These are phyloP conservation scores for Anthoceros angustus DNA, from an alignment of 225 moss, liverwort and hornwort species.

Conservation along the genomic window DNA sequence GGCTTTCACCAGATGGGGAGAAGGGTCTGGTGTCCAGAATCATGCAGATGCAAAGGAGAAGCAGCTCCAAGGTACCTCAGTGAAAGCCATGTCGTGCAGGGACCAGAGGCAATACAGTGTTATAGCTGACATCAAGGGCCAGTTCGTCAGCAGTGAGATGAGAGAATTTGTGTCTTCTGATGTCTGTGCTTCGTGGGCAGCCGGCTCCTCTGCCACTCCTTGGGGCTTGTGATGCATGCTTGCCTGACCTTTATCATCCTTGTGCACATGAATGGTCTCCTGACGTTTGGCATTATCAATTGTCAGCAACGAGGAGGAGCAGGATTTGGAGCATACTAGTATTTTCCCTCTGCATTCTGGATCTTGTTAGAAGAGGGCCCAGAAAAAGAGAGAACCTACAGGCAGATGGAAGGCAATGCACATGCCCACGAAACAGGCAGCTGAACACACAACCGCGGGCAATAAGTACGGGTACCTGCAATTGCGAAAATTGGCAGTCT, in stretches of 20 bases:
- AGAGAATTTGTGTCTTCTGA: not conserved
- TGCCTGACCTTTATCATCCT: not conserved
- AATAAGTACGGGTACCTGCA: not conserved
- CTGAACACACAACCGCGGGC: not conserved
- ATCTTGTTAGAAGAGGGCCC: too few relatives aligned
- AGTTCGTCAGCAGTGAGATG: slow-evolving; percentile 23
- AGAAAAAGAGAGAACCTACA: not conserved
- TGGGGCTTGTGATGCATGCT: not conserved
- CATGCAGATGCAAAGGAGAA: not conserved
- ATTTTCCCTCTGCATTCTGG: too few relatives aligned
- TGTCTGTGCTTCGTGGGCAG: not conserved
- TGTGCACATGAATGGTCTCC: not conserved
- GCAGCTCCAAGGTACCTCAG: slow-evolving; percentile 26
- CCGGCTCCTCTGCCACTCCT: not conserved
- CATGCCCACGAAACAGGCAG: not conserved
- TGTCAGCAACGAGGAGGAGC: too few relatives aligned
- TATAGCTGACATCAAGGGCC: slow-evolving; percentile 41
- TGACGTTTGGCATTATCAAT: too few relatives aligned
- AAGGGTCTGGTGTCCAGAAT: too few relatives aligned
- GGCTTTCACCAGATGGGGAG: not conserved
- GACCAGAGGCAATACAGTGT: slow-evolving; percentile 42
- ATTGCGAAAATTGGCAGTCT: not conserved
- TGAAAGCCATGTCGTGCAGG: slow-evolving; percentile 38
- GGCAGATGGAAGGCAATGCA: not conserved
- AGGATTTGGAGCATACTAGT: too few relatives aligned